Percentiles rank a stretch among this genome's conserved stretches.
Evolutionary conservation across 495 filamentous ascomycete species (phyloP).

Genomic region (Staphylotrichum tortipilum): DNA sequence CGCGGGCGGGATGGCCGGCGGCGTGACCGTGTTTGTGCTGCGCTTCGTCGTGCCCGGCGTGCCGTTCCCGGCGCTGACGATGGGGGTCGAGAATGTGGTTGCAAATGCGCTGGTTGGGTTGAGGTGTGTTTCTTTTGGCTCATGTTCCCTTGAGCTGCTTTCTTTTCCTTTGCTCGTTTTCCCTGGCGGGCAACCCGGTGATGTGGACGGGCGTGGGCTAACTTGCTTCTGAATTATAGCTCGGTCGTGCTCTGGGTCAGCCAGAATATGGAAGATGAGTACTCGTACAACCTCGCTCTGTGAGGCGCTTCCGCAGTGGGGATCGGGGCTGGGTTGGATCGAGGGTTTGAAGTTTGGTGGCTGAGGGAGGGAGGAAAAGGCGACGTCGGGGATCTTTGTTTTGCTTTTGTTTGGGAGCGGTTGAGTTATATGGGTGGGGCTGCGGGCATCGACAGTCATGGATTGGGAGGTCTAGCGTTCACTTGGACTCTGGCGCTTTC

Average conservation of each 20-base stretch:
- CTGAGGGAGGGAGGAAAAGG: too few relatives aligned
- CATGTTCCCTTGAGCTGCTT: neutral
- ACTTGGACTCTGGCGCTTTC: neutral
- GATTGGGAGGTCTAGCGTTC: neutral
- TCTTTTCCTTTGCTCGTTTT: neutral
- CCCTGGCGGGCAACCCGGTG: too few relatives aligned
- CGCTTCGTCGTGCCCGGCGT: slow-evolving; percentile 80
- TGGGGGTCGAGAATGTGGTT: slow-evolving; percentile 89
- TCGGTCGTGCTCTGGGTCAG: slow-evolving; percentile 89
- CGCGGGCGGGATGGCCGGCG: slow-evolving; percentile 88
- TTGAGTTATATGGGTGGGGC: too few relatives aligned
- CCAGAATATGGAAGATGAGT: slow-evolving; percentile 99
- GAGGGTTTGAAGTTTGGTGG: neutral
- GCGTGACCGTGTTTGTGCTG: slow-evolving; percentile 81
- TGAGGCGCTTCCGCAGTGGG: slow-evolving; percentile 30
- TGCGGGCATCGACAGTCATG: too few relatives aligned
- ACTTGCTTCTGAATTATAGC: too few relatives aligned
- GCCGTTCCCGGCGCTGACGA: slow-evolving; percentile 74
- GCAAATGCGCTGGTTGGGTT: slow-evolving; percentile 82
- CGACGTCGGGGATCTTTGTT: too few relatives aligned
- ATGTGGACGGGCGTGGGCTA: too few relatives aligned
- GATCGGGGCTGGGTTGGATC: neutral
- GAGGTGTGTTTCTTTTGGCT: slow-evolving; percentile 2
- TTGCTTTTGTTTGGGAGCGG: too few relatives aligned
- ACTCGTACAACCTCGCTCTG: slow-evolving; percentile 88